Evolutionary conservation across 257 asterid species (phyloP).

Genomic region (Striga asiatica): DNA sequence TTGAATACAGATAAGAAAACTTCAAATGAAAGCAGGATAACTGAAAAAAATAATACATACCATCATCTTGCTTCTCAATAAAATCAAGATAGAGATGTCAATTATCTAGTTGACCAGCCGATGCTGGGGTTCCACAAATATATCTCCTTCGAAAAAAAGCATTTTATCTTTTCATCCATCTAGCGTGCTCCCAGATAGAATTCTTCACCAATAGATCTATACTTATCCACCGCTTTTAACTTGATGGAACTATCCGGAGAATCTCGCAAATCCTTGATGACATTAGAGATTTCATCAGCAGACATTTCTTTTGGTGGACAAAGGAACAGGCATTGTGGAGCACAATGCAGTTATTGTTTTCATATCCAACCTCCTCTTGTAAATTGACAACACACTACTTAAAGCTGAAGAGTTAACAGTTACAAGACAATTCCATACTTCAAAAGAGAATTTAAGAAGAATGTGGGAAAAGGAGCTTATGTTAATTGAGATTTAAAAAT

Average conservation of each 20-base stretch:
- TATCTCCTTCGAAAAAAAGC: slow-evolving; percentile 55
- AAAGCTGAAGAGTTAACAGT: slow-evolving; percentile 44
- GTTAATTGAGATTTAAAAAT: slow-evolving; percentile 3
- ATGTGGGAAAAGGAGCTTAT: neutral
- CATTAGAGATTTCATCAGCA: slow-evolving; percentile 41
- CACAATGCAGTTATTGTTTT: slow-evolving; percentile 22
- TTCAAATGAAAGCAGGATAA: neutral
- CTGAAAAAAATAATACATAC: slow-evolving; percentile 38
- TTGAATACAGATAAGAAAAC: slow-evolving; percentile 3
- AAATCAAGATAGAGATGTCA: slow-evolving; percentile 88
- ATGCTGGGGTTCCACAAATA: slow-evolving; percentile 57
- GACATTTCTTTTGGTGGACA: slow-evolving; percentile 24
- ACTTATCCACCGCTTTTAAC: slow-evolving; percentile 53
- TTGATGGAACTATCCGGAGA: slow-evolving; percentile 40
- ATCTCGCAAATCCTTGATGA: slow-evolving; percentile 57
- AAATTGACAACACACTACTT: slow-evolving; percentile 56
- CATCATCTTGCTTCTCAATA: slow-evolving; percentile 60
- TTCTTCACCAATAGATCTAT: slow-evolving; percentile 56
- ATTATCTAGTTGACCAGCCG: slow-evolving; percentile 47
- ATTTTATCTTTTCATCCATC: slow-evolving; percentile 49
- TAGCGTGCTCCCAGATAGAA: slow-evolving; percentile 50
- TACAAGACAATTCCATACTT: slow-evolving; percentile 8
- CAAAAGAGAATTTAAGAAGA: slow-evolving; percentile 7
- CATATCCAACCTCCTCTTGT: slow-evolving; percentile 53
- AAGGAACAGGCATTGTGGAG: slow-evolving; percentile 27